Evolutionary conservation across 208 protist genomes (phyloP).

Genomic region (Hexamita inflata): DNA sequence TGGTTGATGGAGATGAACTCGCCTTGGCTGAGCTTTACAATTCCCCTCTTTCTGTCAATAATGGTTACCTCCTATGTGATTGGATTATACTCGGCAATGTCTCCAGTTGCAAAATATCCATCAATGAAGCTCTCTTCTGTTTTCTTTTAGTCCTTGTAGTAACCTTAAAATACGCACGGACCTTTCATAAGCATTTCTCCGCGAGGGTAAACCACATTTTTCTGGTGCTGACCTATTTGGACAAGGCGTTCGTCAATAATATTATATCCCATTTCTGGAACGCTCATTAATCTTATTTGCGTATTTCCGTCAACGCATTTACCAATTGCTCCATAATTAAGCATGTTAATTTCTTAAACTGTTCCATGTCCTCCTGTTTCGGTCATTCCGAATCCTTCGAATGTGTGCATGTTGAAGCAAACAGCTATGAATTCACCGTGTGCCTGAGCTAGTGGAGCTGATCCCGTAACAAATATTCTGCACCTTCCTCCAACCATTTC

Average conservation of each 20-base stretch:
- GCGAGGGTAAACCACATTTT: background rate
- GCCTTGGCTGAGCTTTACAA: conserved; percentile 37
- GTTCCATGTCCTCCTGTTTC: background rate
- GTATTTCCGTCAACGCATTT: background rate
- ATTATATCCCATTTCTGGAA: background rate
- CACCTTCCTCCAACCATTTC: conserved; percentile 8
- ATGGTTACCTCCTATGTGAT: background rate
- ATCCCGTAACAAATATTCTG: conserved; percentile 27
- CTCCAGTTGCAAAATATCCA: conserved; percentile 11
- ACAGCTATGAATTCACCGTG: conserved; percentile 8
- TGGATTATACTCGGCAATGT: conserved; percentile 3
- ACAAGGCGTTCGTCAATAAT: no score
- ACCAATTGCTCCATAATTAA: background rate
- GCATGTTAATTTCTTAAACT: background rate
- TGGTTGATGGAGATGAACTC: conserved; percentile 29
- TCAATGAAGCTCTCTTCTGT: conserved; percentile 11
- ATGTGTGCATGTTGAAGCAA: background rate
- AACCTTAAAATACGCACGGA: conserved; percentile 38
- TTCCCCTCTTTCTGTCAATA: conserved; percentile 32
- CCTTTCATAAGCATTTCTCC: conserved; percentile 39
- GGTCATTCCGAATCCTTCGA: conserved; percentile 36
- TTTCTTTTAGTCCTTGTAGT: conserved; percentile 32
- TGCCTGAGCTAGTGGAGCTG: conserved; percentile 8
- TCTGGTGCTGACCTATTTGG: no score
- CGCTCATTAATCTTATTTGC: background rate